A percentile compares a stretch with the other conserved stretches of the same genome.
These are phyloP conservation scores for Lasiosphaeriaceae sp. DNA, from an alignment of 495 filamentous ascomycete genomes.

Conservation along the genomic window DNA sequence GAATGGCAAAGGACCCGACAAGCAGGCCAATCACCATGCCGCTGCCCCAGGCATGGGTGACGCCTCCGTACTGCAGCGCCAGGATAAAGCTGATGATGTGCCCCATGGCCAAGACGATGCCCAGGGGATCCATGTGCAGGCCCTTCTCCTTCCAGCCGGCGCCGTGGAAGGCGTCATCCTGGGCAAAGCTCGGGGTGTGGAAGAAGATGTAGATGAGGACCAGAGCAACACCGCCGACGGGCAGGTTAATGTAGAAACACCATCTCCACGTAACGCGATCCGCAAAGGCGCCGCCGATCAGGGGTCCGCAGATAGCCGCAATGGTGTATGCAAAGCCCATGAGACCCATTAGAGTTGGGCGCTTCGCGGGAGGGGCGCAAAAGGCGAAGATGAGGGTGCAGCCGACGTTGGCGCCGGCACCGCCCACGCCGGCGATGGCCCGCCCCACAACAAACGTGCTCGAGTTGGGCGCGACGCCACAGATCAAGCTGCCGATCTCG, in stretches of 20 bases:
- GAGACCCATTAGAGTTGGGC: conserved; percentile 41
- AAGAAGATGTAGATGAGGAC: conserved; percentile 50
- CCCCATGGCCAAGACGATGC: conserved; percentile 38
- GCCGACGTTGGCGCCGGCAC: conserved; percentile 32
- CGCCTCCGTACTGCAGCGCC: conserved; percentile 49
- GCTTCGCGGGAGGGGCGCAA: conserved; percentile 33
- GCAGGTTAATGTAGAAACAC: conserved; percentile 75
- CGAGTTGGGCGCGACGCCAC: conserved; percentile 49
- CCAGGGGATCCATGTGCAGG: conserved; percentile 28
- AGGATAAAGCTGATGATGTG: conserved; percentile 41
- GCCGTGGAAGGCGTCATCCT: not conserved
- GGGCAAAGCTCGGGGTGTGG: conserved; percentile 5
- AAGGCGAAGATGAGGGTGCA: conserved; percentile 37
- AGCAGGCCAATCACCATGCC: conserved; percentile 44
- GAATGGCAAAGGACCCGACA: conserved; percentile 34
- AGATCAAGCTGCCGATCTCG: conserved; percentile 49
- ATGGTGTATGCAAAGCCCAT: conserved; percentile 40
- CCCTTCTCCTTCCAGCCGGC: conserved; percentile 24
- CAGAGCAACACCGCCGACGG: conserved; percentile 58
- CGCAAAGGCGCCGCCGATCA: conserved; percentile 16
- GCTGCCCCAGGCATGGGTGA: conserved; percentile 39
- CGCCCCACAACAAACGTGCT: conserved; percentile 50
- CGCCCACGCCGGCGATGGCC: conserved; percentile 49
- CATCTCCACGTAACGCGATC: conserved; percentile 48
- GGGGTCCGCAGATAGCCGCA: conserved; percentile 27